Base-by-base conservation (phyloP, 2,329 filamentous ascomycete genomes). In the Berkeleyomyces basicola region DNA sequence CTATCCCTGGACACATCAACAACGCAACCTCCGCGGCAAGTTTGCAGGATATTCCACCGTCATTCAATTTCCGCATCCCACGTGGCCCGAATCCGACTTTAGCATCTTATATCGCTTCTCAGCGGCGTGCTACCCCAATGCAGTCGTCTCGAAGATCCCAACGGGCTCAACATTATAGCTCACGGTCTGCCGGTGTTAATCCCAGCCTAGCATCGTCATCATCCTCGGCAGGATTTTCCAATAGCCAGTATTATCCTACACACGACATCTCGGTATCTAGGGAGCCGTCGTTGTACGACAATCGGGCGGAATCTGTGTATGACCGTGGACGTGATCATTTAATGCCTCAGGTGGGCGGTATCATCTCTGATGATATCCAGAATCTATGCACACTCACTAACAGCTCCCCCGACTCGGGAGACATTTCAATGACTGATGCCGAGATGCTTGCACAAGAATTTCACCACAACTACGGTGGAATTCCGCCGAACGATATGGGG, bases 21-120 rank as follows among this genome's bases (percentile, higher is more conserved):
- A 64, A 66, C 23, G 60, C 51, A 23, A 64, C 58, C 58, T 62
- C 63, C 31, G 53, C 63, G 5, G 51, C 51, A 1, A 37, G 33
- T 14, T 55, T 55, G n/a, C 55, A 55, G 33, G 57, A 58, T 6
- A 63, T 66, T 7, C 37, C 59, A 43, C 72, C 73, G 53, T 69
- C 69, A 11, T 72, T 72, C 66, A 70, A 72, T 59, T 74, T 74
- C 67, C 70, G 70, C 62, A 74, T 75, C 42, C 72, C 73, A 7
- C 68, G 73, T 6, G 70, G 68, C 31, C 64, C 68, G 4, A 70
- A 73, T 59, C 72, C 73, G 11, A 68, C 69, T 7, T 66, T 74
- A 43, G 72, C 72, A 2, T 69, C 69, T 10, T 74, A 73, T 61
- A 67, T 74, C 6, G 71, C 72, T 33, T 68, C 70, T 4, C 73